These are phyloP conservation scores for Ophiocordyceps camponoti-floridani DNA, from an alignment of 2,329 filamentous ascomycete genomes.

Conservation along the genomic window DNA sequence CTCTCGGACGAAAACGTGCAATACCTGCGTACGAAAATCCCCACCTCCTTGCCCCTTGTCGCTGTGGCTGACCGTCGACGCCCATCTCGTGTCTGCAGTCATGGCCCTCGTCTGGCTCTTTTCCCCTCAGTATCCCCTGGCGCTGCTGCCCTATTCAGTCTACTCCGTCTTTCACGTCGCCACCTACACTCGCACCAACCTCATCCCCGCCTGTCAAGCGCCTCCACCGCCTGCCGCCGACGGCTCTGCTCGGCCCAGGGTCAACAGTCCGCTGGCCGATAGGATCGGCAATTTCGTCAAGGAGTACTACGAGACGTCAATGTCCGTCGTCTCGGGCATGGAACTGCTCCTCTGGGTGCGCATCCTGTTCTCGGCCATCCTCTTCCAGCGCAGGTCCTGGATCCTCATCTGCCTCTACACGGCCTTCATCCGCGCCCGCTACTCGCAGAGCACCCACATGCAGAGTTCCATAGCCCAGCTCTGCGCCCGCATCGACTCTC, in stretches of 20 bases:
- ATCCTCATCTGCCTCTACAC: conserved; percentile 75
- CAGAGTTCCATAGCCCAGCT: conserved; percentile 61
- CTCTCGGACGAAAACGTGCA: conserved; percentile 90
- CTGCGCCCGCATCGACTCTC: conserved; percentile 59
- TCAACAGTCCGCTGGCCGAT: conserved; percentile 50
- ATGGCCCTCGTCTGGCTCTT: conserved; percentile 95
- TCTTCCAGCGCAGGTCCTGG: conserved; percentile 86
- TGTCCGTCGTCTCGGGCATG: conserved; percentile 78
- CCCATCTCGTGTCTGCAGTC: conserved; percentile 26
- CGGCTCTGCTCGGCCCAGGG: conserved; percentile 32
- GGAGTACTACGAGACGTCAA: conserved; percentile 91
- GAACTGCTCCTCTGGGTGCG: conserved; percentile 82
- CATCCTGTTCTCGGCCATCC: conserved; percentile 58
- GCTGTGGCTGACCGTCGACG: conserved; percentile 3
- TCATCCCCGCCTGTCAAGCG: conserved; percentile 74
- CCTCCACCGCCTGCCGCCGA: conserved; percentile 36
- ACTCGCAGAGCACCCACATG: conserved; percentile 82
- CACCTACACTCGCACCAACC: conserved; percentile 84
- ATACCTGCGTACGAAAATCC: conserved; percentile 58
- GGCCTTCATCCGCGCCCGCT: conserved; percentile 78
- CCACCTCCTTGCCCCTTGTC: neutral
- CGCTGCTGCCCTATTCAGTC: conserved; percentile 83
- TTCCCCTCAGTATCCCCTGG: conserved; percentile 73
- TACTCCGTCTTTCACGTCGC: conserved; percentile 98
- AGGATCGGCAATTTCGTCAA: conserved; percentile 88